Percentiles rank a stretch among this genome's conserved stretches.
Conservation (phyloP, 2,329 filamentous ascomycete species). For the Sphaerostilbella broomeana region DNA sequence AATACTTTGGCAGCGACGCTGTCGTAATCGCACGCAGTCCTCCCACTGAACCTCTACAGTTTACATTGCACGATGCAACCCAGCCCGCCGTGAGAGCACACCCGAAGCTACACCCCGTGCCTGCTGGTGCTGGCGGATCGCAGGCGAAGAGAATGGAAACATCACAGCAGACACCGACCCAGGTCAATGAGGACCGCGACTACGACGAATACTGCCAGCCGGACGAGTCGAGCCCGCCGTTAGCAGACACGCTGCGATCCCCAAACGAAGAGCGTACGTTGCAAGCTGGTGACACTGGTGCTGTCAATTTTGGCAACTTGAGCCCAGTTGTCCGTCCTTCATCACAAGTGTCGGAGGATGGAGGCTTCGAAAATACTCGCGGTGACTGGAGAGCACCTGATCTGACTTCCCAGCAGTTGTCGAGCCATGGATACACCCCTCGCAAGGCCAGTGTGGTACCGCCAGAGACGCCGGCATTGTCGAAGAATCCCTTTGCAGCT, state of each 20-base stretch:
- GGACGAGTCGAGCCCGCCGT: slow-evolving; percentile 23
- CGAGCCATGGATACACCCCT: slow-evolving; percentile 26
- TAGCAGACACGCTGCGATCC: slow-evolving; percentile 21
- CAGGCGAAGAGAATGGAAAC: slow-evolving; percentile 33
- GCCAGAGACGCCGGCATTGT: slow-evolving; percentile 45
- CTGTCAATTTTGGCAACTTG: slow-evolving; percentile 39
- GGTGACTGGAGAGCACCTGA: slow-evolving; percentile 33
- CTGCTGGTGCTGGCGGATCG: slow-evolving; percentile 12
- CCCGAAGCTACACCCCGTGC: slow-evolving; percentile 17
- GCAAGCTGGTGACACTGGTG: slow-evolving; percentile 43
- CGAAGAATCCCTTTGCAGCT: slow-evolving; percentile 42
- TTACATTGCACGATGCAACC: slow-evolving; percentile 17
- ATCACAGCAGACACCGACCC: slow-evolving; percentile 49
- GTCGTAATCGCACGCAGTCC: slow-evolving; percentile 15
- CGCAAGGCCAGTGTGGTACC: slow-evolving; percentile 21
- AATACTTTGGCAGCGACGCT: slow-evolving; percentile 6
- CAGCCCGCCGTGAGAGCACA: no score
- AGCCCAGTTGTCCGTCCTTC: slow-evolving; percentile 31
- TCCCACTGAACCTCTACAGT: slow-evolving; percentile 14
- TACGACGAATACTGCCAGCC: slow-evolving; percentile 40
- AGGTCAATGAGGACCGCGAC: slow-evolving; percentile 50
- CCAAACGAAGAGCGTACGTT: slow-evolving; percentile 31
- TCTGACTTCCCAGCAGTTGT: slow-evolving; percentile 28
- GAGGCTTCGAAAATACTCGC: slow-evolving; percentile 32
- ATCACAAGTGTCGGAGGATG: slow-evolving; percentile 38